Evolutionary conservation across 2,329 filamentous ascomycete genomes (phyloP).

Genomic region (Aspergillus puulaauensis): DNA sequence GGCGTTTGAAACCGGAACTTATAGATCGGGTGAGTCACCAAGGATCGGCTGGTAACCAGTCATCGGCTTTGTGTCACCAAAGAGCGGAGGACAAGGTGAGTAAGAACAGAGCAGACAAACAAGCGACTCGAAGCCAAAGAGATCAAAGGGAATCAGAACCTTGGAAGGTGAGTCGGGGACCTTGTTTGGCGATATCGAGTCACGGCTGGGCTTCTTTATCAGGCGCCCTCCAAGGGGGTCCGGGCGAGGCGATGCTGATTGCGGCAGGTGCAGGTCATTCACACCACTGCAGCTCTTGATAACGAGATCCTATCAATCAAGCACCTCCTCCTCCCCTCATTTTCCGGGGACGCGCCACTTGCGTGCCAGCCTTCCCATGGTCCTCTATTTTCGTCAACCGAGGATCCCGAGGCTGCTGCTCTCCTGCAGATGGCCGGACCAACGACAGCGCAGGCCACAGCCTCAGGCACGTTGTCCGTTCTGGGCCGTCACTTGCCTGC

Average conservation of each 20-base stretch:
- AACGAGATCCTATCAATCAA: slow-evolving; percentile 5
- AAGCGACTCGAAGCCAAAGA: background rate
- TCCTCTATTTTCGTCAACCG: slow-evolving; percentile 7
- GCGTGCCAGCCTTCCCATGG: background rate
- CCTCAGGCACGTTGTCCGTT: slow-evolving; percentile 10
- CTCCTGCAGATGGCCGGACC: background rate
- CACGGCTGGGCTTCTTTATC: slow-evolving; percentile 3
- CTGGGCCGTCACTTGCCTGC: background rate
- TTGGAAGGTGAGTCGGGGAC: slow-evolving; percentile 1
- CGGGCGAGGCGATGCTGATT: slow-evolving; percentile 18
- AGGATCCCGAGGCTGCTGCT: slow-evolving; percentile 4
- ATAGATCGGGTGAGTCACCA: slow-evolving; percentile 17
- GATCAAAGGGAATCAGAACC: background rate
- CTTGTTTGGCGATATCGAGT: slow-evolving; percentile 4
- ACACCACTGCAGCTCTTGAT: background rate
- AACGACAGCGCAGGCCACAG: background rate
- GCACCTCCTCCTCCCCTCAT: background rate
- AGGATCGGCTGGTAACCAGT: background rate
- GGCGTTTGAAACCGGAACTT: background rate
- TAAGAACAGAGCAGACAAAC: background rate
- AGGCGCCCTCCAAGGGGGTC: slow-evolving; percentile 9
- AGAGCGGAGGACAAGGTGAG: background rate
- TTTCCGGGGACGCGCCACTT: background rate
- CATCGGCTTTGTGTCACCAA: background rate
- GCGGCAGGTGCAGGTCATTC: slow-evolving; percentile 9